phyloP scores from a whole-genome alignment of 805 yeast species.

The Sugiyamaella boreocaroliniensis region DNA sequence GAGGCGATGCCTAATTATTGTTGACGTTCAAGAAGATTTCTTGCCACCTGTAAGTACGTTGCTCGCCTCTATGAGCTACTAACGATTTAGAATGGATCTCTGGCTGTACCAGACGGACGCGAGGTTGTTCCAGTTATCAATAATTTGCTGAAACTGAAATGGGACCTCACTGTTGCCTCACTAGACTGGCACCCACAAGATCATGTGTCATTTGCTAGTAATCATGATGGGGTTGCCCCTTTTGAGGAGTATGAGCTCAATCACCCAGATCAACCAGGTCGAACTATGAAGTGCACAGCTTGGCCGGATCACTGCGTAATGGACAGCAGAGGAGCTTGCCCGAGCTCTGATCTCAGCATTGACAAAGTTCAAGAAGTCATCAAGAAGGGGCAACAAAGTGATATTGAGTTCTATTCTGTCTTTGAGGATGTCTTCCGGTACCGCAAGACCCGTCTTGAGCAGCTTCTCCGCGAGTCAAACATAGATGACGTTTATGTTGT shows the following conservation, averaged over 20 bases:
- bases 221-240: slow-evolving; percentile 45
- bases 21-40: slow-evolving; percentile 85
- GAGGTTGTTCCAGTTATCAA: slow-evolving; percentile 48
- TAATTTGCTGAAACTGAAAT: slow-evolving; percentile 39
- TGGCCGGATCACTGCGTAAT: slow-evolving; percentile 96
- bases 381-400: slow-evolving; percentile 62
- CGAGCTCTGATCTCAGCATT: slow-evolving; percentile 46
- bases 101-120: slow-evolving; percentile 66
- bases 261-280: slow-evolving; percentile 41
- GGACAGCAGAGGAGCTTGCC: slow-evolving; percentile 55
- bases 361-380: slow-evolving; percentile 40
- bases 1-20: slow-evolving; percentile 43
- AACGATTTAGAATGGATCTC: slow-evolving; percentile 44
- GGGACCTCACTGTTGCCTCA: slow-evolving; percentile 65
- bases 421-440: slow-evolving; percentile 73
- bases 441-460: slow-evolving; percentile 60
- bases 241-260: slow-evolving; percentile 43
- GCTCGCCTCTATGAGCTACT: background rate
- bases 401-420: slow-evolving; percentile 83
- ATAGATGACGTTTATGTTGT: slow-evolving; percentile 63
- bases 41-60: slow-evolving; percentile 48
- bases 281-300: slow-evolving; percentile 39
- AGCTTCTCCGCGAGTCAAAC: slow-evolving; percentile 38
- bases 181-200: slow-evolving; percentile 83
- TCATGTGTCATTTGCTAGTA: slow-evolving; percentile 78